Base-by-base conservation (phyloP, 139 green algal genomes). In the Tetradesmus lagerheimii region DNA sequence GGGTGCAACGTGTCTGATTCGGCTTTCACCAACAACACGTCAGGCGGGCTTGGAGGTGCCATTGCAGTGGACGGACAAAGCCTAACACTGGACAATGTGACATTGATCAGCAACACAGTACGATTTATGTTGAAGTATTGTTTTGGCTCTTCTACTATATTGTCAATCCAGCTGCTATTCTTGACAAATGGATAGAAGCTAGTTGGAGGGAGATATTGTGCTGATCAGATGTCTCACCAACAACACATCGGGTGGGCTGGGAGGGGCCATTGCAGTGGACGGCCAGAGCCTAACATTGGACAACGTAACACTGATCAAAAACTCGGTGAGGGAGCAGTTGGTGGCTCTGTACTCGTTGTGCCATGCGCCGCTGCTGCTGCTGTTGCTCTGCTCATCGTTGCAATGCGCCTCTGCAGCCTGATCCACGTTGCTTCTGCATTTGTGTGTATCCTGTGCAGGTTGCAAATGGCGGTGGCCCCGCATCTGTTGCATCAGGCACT, bases 21-120 rank as follows among this genome's bases (percentile, higher is more conserved):
- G 4, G 31, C 5, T 5, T 87, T 87, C 35, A 78, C 34, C 43
- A 78, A 78, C 82, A 87, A 87, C 80, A 86, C 45, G 9, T 86
- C 45, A 3, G 80, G 80, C 2, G 45, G n/a, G 1, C 1, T 86
- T 4, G 80, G 80, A 4, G 80, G 80, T 16, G 80, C 45, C 23
- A 43, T 86, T 12, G 80, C 80, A 31, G 80, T 86, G 2, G 80
- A 86, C 23, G n/a, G 80, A 14, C 45, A 71, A 16, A 14, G 9
- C 11, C 0, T 86, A 12, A 45, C 25, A 6, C 23, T 86, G 14
- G 8, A 31, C 9, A 34, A 74, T 75, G 53, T 34, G 12, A 41
- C n/a, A 5, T 11, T 86, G 1, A 23, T 2, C 16, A 45, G 3
- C 45, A 86, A 74, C n/a, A 71, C 57, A 23, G 57, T 71, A 23